Percentiles rank a stretch among this genome's conserved stretches.
These are phyloP conservation scores for Fusarium udum DNA, from an alignment of 2,329 filamentous ascomycete genomes.

Conservation along the genomic window DNA sequence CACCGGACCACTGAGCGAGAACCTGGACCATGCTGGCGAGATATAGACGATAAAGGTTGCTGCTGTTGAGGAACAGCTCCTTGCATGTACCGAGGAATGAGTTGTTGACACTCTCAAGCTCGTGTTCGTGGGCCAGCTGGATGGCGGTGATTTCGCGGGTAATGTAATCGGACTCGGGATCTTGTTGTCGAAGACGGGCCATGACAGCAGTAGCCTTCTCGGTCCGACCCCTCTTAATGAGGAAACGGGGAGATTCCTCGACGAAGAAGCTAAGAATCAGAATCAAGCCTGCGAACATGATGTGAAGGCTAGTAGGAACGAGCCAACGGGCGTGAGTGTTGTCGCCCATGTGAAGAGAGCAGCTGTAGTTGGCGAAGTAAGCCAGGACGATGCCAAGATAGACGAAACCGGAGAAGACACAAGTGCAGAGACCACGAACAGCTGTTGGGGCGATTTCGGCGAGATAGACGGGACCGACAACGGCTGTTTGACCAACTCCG, in stretches of 20 bases:
- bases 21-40: conserved; percentile 34
- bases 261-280: conserved; percentile 21
- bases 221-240: conserved; percentile 16
- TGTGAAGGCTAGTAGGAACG: conserved; percentile 26
- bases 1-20: conserved; percentile 31
- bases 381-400: conserved; percentile 24
- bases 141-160: conserved; percentile 15
- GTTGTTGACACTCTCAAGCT: conserved; percentile 16
- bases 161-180: conserved; percentile 8
- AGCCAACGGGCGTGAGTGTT: conserved; percentile 21
- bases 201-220: conserved; percentile 8
- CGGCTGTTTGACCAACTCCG: conserved; percentile 28
- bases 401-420: conserved; percentile 28
- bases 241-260: conserved; percentile 25
- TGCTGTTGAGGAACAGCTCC: conserved; percentile 24
- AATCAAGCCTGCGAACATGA: conserved; percentile 29
- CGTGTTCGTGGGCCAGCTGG: conserved; percentile 5
- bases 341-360: conserved; percentile 15
- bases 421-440: conserved; percentile 29
- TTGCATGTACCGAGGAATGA: conserved; percentile 18
- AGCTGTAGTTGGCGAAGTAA: conserved; percentile 29
- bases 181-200: conserved; percentile 9
- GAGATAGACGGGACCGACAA: conserved; percentile 28
- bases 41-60: conserved; percentile 28
- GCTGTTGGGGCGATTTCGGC: conserved; percentile 32